Percentiles rank a stretch among this genome's conserved stretches.
Evolutionary conservation across 2,329 filamentous ascomycete genomes (phyloP).

Genomic region (Coniochaeta sp.): DNA sequence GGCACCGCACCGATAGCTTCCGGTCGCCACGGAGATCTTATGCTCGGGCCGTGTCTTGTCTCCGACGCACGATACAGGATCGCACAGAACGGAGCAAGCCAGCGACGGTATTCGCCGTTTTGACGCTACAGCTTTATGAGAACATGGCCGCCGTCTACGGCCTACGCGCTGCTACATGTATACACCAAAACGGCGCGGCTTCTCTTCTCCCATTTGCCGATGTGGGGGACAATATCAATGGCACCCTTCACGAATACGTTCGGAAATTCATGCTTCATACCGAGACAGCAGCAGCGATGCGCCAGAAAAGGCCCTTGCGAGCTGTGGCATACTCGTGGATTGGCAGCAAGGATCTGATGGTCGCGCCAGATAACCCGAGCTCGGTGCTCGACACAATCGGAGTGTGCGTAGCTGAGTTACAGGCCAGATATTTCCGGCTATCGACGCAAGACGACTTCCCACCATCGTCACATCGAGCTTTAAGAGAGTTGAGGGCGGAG

Average conservation of each 20-base stretch:
- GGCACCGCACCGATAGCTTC: background rate
- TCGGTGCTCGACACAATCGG: constrained; percentile 10
- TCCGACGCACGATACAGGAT: constrained; percentile 1
- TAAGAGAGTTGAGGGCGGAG: constrained; percentile 6
- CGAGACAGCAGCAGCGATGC: constrained; percentile 13
- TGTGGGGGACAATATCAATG: constrained; percentile 8
- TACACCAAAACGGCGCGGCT: constrained; percentile 14
- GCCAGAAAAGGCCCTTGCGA: constrained; percentile 10
- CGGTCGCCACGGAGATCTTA: background rate
- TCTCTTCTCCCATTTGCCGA: constrained; percentile 7
- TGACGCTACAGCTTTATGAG: constrained; percentile 14
- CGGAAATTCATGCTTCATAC: constrained; percentile 13
- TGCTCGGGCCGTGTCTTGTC: background rate
- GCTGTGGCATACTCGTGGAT: constrained; percentile 9
- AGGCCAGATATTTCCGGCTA: constrained; percentile 8
- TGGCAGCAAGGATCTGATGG: constrained; percentile 6
- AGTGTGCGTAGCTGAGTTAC: constrained; percentile 11
- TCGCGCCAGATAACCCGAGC: constrained; percentile 5
- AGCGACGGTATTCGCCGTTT: constrained; percentile 9
- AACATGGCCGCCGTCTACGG: constrained; percentile 12
- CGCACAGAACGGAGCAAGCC: constrained; percentile 1
- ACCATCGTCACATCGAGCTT: background rate
- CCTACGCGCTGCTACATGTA: constrained; percentile 7
- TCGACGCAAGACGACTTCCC: background rate
- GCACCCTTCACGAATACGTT: constrained; percentile 6